Base-by-base conservation (phyloP, 2,329 filamentous ascomycete species). In the Diaporthe helianthi region DNA sequence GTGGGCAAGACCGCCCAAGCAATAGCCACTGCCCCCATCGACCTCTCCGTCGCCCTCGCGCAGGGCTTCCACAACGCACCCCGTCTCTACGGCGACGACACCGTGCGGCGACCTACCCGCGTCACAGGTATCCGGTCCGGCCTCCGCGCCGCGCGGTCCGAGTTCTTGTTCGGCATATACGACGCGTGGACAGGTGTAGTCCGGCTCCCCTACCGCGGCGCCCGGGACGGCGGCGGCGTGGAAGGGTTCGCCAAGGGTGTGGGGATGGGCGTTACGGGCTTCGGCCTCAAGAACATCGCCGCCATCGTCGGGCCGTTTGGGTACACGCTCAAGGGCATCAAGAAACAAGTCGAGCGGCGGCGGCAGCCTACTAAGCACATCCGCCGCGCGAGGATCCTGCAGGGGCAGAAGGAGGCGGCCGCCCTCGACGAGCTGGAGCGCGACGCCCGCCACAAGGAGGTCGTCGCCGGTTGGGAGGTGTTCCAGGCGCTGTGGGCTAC, bases 41-140 rank as follows among this genome's bases (percentile, higher is more conserved):
- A 90, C 73, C 76, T 92, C 2, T 83, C 85, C 0, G 79, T 91
- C 49, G 87, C 88, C 0, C 76, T 92, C 2, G 88, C 88, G 1
- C 89, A 92, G 75, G 90, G 90, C 1, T 92, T 92, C 72, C 90
- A 92, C 76, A 92, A 92, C 72, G 89, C 89, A 0, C 90, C 90
- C 1, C 85, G 89, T 2, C 82, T 93, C 0, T 93, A 92, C 73
- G 90, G 90, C 17, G 90, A 93, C 73, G 85, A 88, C 60, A 92
- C 90, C 1, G 90, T 93, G 1, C 85, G 90, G 4, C 84, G 85
- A 1, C 88, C 89, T 1, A 84, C 84, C 1, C 84, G 88, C 9
- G 86, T 92, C 51, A 92, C 89, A 0, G 90, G 89, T 2, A 84
- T 92, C 69, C 82, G 84, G 61, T 91, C 89, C 2, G 90, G 90